Evolutionary conservation across 1,284 basidiomycete species (phyloP), one percentile per base, ranked within the genome.

Genomic region (Boletellus deceptivus): DNA sequence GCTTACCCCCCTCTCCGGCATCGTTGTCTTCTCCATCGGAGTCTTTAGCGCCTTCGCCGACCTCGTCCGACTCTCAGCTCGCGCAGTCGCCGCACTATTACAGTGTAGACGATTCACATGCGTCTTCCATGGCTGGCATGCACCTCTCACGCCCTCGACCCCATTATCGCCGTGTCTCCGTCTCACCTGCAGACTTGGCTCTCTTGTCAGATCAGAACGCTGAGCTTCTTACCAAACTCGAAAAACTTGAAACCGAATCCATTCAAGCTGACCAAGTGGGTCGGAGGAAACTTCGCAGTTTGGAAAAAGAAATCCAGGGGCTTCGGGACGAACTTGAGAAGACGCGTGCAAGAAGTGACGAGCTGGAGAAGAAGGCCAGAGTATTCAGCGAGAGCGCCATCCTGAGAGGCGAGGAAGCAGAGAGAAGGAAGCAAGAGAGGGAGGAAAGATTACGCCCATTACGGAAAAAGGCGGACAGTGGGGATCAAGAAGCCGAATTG

Each of bases 171-270:
- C 75, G 79, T 46, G 75, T 86, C 34, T 84, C 86, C 34, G 79
- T 86, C 48, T 83, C 84, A 3, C 80, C 82, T 0, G 69, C 75
- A n/a, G 87, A 91, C 50, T 75, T 92, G 24, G 79, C 82, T 3
- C 72, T 76, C 7, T 78, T 93, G 24, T 79, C 84, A 0, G 87
- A 91, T 59, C 88, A 92, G 69, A 93, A 93, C 61, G 82, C 85
- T 0, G 86, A 91, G 52, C 81, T 93, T 16, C 71, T 89, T 6
- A 69, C 78, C 20, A 88, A 89, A 56, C 74, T 93, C 6, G 83
- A 89, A 62, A 78, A 79, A 52, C 75, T 93, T 20, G 86, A 93
- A 62, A 67, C 76, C 1, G 90, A 92, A 56, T 81, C 89, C 6
- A 70, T 72, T 9, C 75, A 77, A 39, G 75, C 83, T 4, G 89